These are phyloP conservation scores for Ophiostoma montium DNA, from an alignment of 2,329 filamentous ascomycete species.

Conservation along the genomic window DNA sequence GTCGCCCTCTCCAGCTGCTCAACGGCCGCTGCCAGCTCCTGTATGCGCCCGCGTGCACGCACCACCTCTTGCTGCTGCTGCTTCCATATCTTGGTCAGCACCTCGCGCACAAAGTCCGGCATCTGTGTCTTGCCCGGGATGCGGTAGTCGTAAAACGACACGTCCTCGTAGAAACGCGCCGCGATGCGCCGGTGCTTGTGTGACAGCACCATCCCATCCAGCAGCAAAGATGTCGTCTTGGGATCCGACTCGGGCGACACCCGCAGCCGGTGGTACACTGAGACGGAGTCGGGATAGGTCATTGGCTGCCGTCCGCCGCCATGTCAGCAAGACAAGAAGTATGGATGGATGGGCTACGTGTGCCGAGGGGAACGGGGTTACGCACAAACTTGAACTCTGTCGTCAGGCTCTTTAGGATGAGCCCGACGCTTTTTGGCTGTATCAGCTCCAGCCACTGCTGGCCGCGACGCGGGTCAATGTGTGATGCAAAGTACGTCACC, in stretches of 20 bases:
- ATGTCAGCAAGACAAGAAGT: neutral
- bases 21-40: conserved; percentile 42
- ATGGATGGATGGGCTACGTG: neutral
- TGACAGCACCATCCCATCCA: conserved; percentile 55
- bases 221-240: conserved; percentile 38
- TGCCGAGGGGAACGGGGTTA: conserved; percentile 9
- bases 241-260: conserved; percentile 30
- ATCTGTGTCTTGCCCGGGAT: conserved; percentile 24
- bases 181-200: conserved; percentile 59
- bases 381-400: conserved; percentile 80
- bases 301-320: conserved; percentile 44
- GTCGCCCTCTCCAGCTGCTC: conserved; percentile 52
- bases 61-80: conserved; percentile 42
- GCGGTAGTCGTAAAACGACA: conserved; percentile 58
- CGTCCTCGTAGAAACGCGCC: conserved; percentile 63
- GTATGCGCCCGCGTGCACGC: conserved; percentile 37
- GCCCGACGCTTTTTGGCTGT: conserved; percentile 49
- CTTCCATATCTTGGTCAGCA: conserved; percentile 23
- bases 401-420: conserved; percentile 69
- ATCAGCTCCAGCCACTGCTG: conserved; percentile 55
- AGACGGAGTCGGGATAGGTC: conserved; percentile 68
- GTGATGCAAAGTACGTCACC: conserved; percentile 52
- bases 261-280: conserved; percentile 67
- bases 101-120: conserved; percentile 26
- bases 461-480: conserved; percentile 46